Base-by-base conservation (phyloP, 2,329 filamentous ascomycete species). In the Xylariomycetidae sp. region DNA sequence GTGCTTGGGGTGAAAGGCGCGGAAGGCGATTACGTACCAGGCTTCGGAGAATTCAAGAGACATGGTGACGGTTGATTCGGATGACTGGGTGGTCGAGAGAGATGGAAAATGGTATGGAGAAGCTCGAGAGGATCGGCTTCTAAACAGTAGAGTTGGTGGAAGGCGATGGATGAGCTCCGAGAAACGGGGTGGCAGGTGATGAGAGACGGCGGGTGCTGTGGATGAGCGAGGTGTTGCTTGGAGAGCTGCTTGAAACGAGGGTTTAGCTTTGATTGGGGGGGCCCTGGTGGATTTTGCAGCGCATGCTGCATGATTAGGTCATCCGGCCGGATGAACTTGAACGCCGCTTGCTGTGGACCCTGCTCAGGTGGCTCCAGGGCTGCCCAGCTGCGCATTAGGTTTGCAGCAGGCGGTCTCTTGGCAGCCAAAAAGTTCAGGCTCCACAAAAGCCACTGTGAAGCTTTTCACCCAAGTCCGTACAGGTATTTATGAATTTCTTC, bases 21-120 rank as follows among this genome's bases (percentile, higher is more conserved):
- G 37, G 29, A 31, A 37, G 34, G 35, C 16, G 39, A 53, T 52
- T 53, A 58, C 55, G 49, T 56, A 58, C 55, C 55, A 58, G 46
- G 51, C 53, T 47, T 58, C 55, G 36, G 52, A 44, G 48, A 40
- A 54, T 23, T 42, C 43, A 43, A n/a, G n/a, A n/a, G 51, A 31
- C 53, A 55, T 53, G 41, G 40, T 49, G 48, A 41, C 29, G 40
- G 38, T 35, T 24, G 32, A 28, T 10, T 25, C 28, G 32, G 32
- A 36, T 47, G 38, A 42, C 38, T 42, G 44, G 44, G 39, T 33
- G 43, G 22, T 25, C 20, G 20, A 33, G 34, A 32, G 36, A 38
- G 37, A 34, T 24, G 6, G 37, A 25, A 13, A 25, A 12, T 7
- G 24, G 24, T 7, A 14, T 25, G 6, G 15, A 25, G n/a, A n/a